phyloP scores from a whole-genome alignment of 257 asterid genomes.

The Solanum virginianum region DNA sequence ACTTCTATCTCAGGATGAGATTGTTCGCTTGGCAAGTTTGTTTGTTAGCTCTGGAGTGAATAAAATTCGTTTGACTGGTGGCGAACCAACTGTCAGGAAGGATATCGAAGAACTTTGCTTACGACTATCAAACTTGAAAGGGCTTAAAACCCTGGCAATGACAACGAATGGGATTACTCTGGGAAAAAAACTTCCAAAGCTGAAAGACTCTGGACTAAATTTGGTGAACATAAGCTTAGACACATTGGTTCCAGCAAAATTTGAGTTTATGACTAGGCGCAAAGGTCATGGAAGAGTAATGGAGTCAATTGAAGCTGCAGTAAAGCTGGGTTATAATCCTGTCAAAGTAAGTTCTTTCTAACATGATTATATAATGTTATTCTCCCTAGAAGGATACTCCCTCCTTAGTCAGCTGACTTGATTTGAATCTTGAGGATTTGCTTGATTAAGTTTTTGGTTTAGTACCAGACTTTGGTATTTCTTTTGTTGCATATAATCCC shows the following conservation, averaged over 20 bases:
- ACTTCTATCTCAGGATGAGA: conserved; percentile 55
- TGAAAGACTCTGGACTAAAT: conserved; percentile 73
- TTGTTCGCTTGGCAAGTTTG: conserved; percentile 59
- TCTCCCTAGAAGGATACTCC: background rate
- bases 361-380: background rate
- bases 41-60: conserved; percentile 87
- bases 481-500: background rate
- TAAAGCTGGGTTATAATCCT: conserved; percentile 73
- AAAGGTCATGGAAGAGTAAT: conserved; percentile 87
- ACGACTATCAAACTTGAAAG: conserved; percentile 51
- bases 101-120: conserved; percentile 83
- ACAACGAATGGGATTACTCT: conserved; percentile 82
- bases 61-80: conserved; percentile 92
- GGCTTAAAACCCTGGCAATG: conserved; percentile 73
- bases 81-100: conserved; percentile 82
- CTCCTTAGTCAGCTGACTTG: background rate
- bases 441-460: background rate
- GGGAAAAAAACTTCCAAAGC: conserved; percentile 66
- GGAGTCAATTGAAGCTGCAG: conserved; percentile 70
- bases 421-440: background rate
- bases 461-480: background rate
- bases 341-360: conserved; percentile 51
- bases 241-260: conserved; percentile 87
- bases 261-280: conserved; percentile 86
- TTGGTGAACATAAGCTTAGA: conserved; percentile 83